Evolutionary conservation across 2,329 filamentous ascomycete genomes (phyloP).

Genomic region (Lecanicillium sp.): DNA sequence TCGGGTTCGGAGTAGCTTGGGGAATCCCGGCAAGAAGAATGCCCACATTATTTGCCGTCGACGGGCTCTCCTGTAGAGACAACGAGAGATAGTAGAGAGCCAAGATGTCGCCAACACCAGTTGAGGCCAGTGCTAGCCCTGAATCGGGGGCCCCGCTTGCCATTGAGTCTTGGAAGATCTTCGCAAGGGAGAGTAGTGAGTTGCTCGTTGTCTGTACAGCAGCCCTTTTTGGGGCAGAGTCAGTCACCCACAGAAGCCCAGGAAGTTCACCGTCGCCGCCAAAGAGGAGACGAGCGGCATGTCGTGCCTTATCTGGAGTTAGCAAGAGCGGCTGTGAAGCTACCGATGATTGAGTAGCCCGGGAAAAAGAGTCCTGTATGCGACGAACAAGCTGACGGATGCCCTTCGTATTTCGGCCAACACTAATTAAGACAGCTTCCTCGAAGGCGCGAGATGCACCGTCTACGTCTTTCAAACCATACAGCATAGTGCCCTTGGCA

Average conservation of each 20-base stretch:
- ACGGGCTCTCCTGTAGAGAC: constrained; percentile 90
- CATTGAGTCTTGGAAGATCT: constrained; percentile 96
- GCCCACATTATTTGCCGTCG: constrained; percentile 95
- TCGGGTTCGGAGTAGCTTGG: constrained; percentile 43
- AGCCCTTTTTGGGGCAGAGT: constrained; percentile 66
- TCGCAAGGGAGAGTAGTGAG: constrained; percentile 85
- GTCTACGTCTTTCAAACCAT: constrained; percentile 75
- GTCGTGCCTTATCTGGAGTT: constrained; percentile 74
- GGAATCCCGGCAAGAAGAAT: constrained; percentile 95
- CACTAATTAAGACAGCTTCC: constrained; percentile 84
- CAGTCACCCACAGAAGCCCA: constrained; percentile 66
- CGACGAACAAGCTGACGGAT: constrained; percentile 73
- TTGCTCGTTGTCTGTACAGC: constrained; percentile 94
- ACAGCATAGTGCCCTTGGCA: constrained; percentile 98
- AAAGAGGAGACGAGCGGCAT: constrained; percentile 80
- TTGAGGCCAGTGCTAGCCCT: constrained; percentile 53
- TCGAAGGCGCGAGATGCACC: constrained; percentile 86
- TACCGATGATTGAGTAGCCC: constrained; percentile 20
- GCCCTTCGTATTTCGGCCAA: constrained; percentile 62
- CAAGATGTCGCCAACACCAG: constrained; percentile 84
- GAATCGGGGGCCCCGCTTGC: constrained; percentile 60
- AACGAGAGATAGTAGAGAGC: constrained; percentile 93
- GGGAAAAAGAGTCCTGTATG: constrained; percentile 65
- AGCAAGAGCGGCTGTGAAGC: constrained; percentile 59
- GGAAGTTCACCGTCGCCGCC: constrained; percentile 68